Percentiles rank a stretch among this genome's conserved stretches.
phyloP scores from a whole-genome alignment of 495 filamentous ascomycete genomes.

The Immersiella caudata region DNA sequence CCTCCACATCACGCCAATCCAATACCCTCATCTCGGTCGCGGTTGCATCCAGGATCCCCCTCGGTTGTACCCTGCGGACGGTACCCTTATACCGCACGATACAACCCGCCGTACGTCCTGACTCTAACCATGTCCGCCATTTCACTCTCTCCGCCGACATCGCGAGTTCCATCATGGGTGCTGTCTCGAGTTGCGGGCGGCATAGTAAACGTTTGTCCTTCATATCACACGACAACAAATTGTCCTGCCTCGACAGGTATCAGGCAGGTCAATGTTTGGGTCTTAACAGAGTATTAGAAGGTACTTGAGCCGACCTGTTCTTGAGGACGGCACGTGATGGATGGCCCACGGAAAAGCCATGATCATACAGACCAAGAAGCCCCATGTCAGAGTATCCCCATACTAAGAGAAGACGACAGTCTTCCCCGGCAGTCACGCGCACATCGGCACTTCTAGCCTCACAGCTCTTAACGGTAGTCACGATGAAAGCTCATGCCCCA shows the following conservation, averaged over 20 bases:
- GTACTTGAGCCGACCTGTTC: no score
- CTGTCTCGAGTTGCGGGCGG: no score
- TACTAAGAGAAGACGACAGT: not conserved
- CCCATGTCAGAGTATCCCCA: not conserved
- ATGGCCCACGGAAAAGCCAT: not conserved
- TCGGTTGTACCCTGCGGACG: not conserved
- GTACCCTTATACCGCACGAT: not conserved
- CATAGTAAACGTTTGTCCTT: no score
- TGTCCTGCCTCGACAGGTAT: no score
- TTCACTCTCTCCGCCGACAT: no score
- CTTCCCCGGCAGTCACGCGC: not conserved
- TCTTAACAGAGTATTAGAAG: no score
- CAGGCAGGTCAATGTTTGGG: no score
- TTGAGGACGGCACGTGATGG: not conserved
- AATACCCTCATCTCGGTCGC: not conserved
- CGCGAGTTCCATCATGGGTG: no score
- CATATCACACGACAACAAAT: no score
- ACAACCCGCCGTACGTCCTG: not conserved
- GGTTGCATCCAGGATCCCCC: not conserved
- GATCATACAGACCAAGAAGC: not conserved
- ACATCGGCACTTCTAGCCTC: not conserved
- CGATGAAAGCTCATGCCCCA: not conserved
- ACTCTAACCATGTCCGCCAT: not conserved
- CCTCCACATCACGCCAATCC: not conserved
- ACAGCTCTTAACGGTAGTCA: not conserved